Percentiles rank a stretch among this genome's conserved stretches.
phyloP scores from a whole-genome alignment of 345 rosid genomes.

The Balakata baccata region DNA sequence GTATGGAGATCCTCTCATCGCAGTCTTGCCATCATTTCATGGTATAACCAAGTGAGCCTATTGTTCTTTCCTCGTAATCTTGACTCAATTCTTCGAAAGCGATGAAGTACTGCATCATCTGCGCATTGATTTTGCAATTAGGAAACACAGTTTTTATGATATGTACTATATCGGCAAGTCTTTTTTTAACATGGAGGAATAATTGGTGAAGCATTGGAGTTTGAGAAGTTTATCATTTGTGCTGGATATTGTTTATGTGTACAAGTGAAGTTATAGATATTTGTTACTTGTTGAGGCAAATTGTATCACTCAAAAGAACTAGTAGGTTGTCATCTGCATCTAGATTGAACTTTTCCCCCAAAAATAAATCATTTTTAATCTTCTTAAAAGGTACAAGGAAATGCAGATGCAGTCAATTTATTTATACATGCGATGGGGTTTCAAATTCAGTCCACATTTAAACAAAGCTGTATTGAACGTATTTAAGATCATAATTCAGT shows the following conservation, averaged over 20 bases:
- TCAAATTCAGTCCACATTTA: too few relatives aligned
- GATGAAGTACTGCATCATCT: not conserved
- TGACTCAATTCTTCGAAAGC: not conserved
- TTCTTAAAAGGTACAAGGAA: too few relatives aligned
- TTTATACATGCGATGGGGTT: too few relatives aligned
- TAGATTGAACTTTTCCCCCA: too few relatives aligned
- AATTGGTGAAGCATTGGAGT: not conserved
- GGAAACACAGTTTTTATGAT: not conserved
- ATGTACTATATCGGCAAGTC: not conserved
- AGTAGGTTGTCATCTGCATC: too few relatives aligned
- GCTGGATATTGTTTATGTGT: not conserved
- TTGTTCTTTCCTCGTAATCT: slow-evolving; percentile 2
- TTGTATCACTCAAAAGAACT: not conserved
- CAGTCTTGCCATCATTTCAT: slow-evolving; percentile 80
- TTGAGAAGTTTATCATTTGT: not conserved
- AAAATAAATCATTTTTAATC: too few relatives aligned
- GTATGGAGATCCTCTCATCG: slow-evolving; percentile 81
- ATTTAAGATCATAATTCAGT: too few relatives aligned
- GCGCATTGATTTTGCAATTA: slow-evolving; percentile 3
- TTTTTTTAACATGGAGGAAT: not conserved
- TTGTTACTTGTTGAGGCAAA: not conserved
- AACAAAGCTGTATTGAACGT: too few relatives aligned
- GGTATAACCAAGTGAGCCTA: slow-evolving; percentile 39
- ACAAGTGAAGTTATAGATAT: slow-evolving; percentile 4
- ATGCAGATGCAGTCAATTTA: too few relatives aligned